Percentiles rank a stretch among this genome's conserved stretches.
Evolutionary conservation across 2,329 filamentous ascomycete species (phyloP).

Genomic region (Scleromitrula shiraiana): DNA sequence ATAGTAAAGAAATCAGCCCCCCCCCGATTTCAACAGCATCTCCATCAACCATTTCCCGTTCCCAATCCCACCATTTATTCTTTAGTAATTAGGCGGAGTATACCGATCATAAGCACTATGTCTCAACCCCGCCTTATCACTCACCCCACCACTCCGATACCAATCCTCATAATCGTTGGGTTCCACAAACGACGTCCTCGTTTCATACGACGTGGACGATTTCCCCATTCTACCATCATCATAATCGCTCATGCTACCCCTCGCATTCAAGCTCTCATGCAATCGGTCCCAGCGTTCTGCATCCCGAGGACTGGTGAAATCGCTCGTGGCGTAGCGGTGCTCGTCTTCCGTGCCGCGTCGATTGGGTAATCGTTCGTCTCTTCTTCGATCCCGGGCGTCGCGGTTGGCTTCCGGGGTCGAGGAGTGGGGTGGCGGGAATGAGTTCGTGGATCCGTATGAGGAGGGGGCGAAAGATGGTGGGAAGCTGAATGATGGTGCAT

Average conservation of each 20-base stretch:
- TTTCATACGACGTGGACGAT: background rate
- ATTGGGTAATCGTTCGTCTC: slow-evolving; percentile 17
- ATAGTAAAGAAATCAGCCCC: background rate
- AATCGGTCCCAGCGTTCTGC: slow-evolving; percentile 27
- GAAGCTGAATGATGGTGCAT: slow-evolving; percentile 8
- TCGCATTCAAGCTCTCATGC: slow-evolving; percentile 10
- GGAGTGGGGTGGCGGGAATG: slow-evolving; percentile 24
- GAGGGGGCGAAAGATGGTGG: slow-evolving; percentile 15
- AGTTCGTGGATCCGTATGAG: slow-evolving; percentile 16
- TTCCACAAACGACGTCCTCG: slow-evolving; percentile 3
- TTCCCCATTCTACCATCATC: background rate
- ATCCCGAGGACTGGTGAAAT: slow-evolving; percentile 26
- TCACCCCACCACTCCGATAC: slow-evolving; percentile 7
- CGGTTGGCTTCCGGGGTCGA: slow-evolving; percentile 12
- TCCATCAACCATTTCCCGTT: background rate
- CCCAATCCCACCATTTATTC: no score
- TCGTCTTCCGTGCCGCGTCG: slow-evolving; percentile 20
- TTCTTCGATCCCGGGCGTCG: slow-evolving; percentile 8
- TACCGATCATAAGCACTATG: slow-evolving; percentile 8
- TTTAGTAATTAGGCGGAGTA: background rate
- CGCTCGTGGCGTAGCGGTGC: slow-evolving; percentile 12
- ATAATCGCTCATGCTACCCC: slow-evolving; percentile 5
- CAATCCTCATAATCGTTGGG: slow-evolving; percentile 10
- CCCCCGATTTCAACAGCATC: background rate
- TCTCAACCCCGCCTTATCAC: background rate